A percentile compares a stretch with the other conserved stretches of the same genome.
These are phyloP conservation scores for Curvularia sp. DNA, from an alignment of 2,329 filamentous ascomycete species.

Conservation along the genomic window DNA sequence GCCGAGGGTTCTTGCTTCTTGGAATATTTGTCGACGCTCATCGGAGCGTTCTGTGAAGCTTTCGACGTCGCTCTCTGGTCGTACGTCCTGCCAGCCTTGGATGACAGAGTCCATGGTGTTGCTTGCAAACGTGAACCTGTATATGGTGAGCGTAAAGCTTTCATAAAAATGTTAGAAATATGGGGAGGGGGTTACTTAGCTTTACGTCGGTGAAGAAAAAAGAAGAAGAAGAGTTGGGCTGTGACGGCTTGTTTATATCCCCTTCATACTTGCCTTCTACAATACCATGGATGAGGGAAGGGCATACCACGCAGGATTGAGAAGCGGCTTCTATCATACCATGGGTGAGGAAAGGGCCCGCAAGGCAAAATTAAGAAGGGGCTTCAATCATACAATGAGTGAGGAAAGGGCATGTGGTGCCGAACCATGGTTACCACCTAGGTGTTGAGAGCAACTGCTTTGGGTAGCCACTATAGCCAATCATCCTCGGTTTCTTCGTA, in stretches of 20 bases:
- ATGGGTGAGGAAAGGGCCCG: background rate
- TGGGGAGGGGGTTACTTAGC: background rate
- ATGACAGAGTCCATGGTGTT: background rate
- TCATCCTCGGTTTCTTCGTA: too few species aligned
- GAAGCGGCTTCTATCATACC: background rate
- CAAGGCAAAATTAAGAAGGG: background rate
- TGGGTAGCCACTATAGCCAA: too few species aligned
- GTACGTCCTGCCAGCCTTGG: background rate
- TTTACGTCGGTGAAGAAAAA: background rate
- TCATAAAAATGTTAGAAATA: background rate
- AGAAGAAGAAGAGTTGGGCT: background rate
- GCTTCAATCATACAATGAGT: too few species aligned
- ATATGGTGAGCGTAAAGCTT: background rate
- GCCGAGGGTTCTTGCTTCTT: background rate
- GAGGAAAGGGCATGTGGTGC: too few species aligned
- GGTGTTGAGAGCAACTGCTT: too few species aligned
- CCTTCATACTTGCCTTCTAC: background rate
- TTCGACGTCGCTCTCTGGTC: background rate
- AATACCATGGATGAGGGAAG: background rate
- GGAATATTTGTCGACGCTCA: slow-evolving; percentile 4
- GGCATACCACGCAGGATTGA: background rate
- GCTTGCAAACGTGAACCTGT: background rate
- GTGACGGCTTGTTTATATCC: background rate
- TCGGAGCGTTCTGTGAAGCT: background rate
- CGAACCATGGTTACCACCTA: too few species aligned